phyloP scores from a whole-genome alignment of 2,329 filamentous ascomycete species.

The Fusarium sp. region DNA sequence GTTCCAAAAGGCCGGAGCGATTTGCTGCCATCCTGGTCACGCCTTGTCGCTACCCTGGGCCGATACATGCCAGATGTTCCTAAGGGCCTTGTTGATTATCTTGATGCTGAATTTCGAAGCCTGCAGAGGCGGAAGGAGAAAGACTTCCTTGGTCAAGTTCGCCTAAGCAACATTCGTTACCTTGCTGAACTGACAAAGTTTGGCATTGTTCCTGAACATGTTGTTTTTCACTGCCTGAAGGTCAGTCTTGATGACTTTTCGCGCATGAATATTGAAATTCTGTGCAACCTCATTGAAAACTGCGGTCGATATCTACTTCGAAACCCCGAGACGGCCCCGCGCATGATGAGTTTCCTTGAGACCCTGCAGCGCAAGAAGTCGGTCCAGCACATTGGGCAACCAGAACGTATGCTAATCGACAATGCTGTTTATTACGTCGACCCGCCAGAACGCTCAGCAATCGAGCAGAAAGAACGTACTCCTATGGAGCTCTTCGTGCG shows the following conservation, averaged over 20 bases:
- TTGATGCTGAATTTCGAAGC: conserved; percentile 97
- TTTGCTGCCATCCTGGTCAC: conserved; percentile 90
- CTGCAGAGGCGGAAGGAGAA: conserved; percentile 97
- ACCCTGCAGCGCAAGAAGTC: conserved; percentile 96
- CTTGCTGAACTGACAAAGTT: conserved; percentile 98
- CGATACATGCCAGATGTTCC: conserved; percentile 96
- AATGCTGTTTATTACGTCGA: conserved; percentile 99
- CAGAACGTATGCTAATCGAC: conserved; percentile 97
- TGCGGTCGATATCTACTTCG: conserved; percentile 94
- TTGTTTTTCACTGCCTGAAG: conserved; percentile 98
- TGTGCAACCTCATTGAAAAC: conserved; percentile 95
- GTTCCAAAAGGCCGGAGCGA: conserved; percentile 95
- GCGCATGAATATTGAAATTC: conserved; percentile 98
- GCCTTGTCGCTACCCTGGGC: conserved; percentile 90
- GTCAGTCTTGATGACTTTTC: conserved; percentile 98
- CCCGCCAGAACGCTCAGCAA: conserved; percentile 91
- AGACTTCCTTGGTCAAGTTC: conserved; percentile 94
- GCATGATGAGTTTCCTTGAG: conserved; percentile 94
- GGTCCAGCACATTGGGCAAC: conserved; percentile 93
- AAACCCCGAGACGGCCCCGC: conserved; percentile 90
- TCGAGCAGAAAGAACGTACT: conserved; percentile 95
- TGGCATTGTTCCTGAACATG: conserved; percentile 96
- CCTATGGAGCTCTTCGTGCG: conserved; percentile 93
- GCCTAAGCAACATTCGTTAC: conserved; percentile 96
- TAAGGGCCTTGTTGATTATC: conserved; percentile 88